Percentiles rank a stretch among this genome's conserved stretches.
Conservation (phyloP, 2,329 filamentous ascomycete genomes). For the Acephala macrosclerotiorum region DNA sequence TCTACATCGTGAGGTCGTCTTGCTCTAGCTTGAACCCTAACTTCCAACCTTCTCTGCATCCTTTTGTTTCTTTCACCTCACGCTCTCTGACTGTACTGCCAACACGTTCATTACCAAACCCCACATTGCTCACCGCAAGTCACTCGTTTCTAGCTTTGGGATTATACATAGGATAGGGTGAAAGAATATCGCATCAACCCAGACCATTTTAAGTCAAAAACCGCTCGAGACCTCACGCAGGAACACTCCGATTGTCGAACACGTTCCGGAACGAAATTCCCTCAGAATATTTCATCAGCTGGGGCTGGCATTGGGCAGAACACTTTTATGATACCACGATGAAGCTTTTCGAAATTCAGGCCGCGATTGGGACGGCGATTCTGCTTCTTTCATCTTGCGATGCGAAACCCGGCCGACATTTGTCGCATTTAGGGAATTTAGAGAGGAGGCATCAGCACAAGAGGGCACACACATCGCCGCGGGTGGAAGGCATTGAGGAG, state of each 20-base stretch:
- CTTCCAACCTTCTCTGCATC: background rate
- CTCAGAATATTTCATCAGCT: constrained; percentile 1
- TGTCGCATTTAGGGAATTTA: constrained; percentile 39
- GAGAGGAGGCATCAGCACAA: constrained; percentile 39
- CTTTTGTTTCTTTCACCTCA: constrained; percentile 5
- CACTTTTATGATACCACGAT: constrained; percentile 48
- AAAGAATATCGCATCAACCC: constrained; percentile 6
- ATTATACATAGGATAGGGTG: constrained; percentile 22
- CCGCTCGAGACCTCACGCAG: constrained; percentile 10
- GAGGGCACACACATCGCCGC: constrained; percentile 35
- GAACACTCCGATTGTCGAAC: background rate
- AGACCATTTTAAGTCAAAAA: constrained; percentile 15
- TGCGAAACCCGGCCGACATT: constrained; percentile 35
- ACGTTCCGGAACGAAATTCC: background rate
- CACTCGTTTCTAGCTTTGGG: constrained; percentile 16
- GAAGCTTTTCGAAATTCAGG: constrained; percentile 60
- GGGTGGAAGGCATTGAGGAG: constrained; percentile 30
- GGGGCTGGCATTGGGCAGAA: constrained; percentile 14
- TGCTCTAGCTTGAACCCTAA: background rate
- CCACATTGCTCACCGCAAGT: constrained; percentile 19
- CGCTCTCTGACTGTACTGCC: background rate
- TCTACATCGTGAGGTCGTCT: constrained; percentile 10
- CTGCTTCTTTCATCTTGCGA: constrained; percentile 50
- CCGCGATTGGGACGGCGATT: constrained; percentile 57
- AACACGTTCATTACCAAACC: constrained; percentile 6